phyloP scores from a whole-genome alignment of 805 yeast genomes.

The Metschnikowia santaceciliae region DNA sequence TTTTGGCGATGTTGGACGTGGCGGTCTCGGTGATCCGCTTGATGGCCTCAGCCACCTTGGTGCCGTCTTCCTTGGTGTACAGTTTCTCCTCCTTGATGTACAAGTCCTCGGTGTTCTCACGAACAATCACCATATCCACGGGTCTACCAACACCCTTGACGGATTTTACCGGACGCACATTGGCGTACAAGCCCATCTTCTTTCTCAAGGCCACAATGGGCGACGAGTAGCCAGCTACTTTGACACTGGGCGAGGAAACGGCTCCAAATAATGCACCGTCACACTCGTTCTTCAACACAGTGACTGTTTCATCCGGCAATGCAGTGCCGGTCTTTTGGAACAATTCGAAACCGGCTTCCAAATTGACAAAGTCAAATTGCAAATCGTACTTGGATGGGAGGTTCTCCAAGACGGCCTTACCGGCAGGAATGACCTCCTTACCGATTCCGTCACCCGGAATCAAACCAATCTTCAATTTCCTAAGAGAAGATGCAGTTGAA shows the following conservation, averaged over 20 bases:
- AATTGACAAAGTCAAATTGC: constrained; percentile 78
- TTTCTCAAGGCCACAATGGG: constrained; percentile 99
- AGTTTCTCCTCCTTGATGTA: constrained; percentile 90
- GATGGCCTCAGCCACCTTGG: constrained; percentile 93
- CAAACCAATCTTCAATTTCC: constrained; percentile 50
- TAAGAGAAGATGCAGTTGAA: constrained; percentile 27
- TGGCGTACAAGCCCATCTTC: constrained; percentile 90
- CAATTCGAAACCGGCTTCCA: constrained; percentile 92
- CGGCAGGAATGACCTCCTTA: constrained; percentile 96
- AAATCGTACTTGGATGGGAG: constrained; percentile 74
- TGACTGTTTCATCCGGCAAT: constrained; percentile 88
- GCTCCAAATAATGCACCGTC: constrained; percentile 99
- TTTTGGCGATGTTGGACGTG: constrained; percentile 77
- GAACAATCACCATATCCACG: constrained; percentile 95
- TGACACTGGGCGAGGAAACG: constrained; percentile 89
- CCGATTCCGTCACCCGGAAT: constrained; percentile 99
- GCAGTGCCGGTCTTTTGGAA: constrained; percentile 96
- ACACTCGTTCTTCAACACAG: constrained; percentile 69
- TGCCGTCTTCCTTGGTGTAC: constrained; percentile 72
- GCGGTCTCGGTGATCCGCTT: constrained; percentile 93
- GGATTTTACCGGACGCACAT: constrained; percentile 95
- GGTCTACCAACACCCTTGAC: constrained; percentile 83
- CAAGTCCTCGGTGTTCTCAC: constrained; percentile 97
- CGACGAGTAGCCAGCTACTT: constrained; percentile 95
- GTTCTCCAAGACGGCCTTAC: constrained; percentile 78